phyloP scores from a whole-genome alignment of 352 stramenopile species.

The Thalassiosira hispida region DNA sequence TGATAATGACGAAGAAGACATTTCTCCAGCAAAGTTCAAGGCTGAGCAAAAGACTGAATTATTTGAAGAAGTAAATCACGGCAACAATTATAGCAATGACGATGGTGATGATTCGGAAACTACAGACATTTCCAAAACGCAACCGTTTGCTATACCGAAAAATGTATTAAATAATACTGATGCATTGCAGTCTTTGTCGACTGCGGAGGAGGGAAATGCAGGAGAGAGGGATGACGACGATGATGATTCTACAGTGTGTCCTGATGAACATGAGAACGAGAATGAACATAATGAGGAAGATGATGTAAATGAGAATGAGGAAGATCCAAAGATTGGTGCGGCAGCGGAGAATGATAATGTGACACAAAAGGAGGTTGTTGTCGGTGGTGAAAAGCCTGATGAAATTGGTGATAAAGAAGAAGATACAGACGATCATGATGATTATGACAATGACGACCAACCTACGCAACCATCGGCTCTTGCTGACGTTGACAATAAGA shows the following conservation, averaged over 20 bases:
- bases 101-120: slow-evolving; percentile 15
- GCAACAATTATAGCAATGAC: too few species aligned
- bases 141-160: slow-evolving; percentile 13
- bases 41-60: neutral
- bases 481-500: neutral
- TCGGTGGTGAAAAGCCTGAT: neutral
- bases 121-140: slow-evolving; percentile 19
- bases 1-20: slow-evolving; percentile 7
- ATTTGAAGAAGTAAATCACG: too few species aligned
- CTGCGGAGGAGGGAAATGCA: slow-evolving; percentile 16
- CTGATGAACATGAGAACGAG: neutral
- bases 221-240: too few species aligned
- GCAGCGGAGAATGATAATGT: neutral
- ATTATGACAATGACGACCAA: slow-evolving; percentile 9
- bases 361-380: neutral
- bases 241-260: slow-evolving; percentile 13
- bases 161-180: slow-evolving; percentile 8
- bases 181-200: neutral
- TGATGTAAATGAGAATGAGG: neutral
- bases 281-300: slow-evolving; percentile 20
- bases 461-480: slow-evolving; percentile 8
- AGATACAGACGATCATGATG: slow-evolving; percentile 9
- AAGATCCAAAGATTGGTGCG: neutral
- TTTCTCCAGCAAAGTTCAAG: neutral
- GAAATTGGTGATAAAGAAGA: neutral